A percentile compares a stretch with the other conserved stretches of the same genome.
phyloP scores from a whole-genome alignment of 2,329 filamentous ascomycete species.

The Alternaria consortialis region DNA sequence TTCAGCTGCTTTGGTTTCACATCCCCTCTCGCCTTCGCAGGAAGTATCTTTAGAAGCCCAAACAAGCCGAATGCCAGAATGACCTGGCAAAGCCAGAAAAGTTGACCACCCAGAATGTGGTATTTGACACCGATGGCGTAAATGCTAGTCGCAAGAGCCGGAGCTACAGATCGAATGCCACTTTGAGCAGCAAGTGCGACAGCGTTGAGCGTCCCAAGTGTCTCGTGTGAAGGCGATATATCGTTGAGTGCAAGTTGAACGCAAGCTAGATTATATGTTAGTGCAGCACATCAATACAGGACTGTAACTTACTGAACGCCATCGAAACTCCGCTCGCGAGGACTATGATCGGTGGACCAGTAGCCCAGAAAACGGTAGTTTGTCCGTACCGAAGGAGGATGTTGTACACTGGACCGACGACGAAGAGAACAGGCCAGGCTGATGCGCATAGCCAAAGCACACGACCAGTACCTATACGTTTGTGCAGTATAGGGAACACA shows the following conservation, averaged over 20 bases:
- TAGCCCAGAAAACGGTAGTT: slow-evolving; percentile 65
- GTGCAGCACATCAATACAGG: background rate
- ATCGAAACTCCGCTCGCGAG: slow-evolving; percentile 13
- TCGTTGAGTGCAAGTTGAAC: slow-evolving; percentile 80
- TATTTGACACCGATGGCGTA: slow-evolving; percentile 72
- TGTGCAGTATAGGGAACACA: slow-evolving; percentile 73
- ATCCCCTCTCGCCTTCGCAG: slow-evolving; percentile 36
- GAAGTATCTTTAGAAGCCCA: slow-evolving; percentile 29
- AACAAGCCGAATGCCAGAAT: slow-evolving; percentile 31
- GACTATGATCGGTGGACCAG: slow-evolving; percentile 40
- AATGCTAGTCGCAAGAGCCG: slow-evolving; percentile 71
- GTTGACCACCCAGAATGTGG: slow-evolving; percentile 70
- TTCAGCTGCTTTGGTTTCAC: background rate
- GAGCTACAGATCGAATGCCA: slow-evolving; percentile 70
- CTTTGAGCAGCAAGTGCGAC: slow-evolving; percentile 69
- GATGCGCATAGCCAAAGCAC: slow-evolving; percentile 67
- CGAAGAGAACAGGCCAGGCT: slow-evolving; percentile 72
- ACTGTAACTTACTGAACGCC: slow-evolving; percentile 57
- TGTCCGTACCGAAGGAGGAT: slow-evolving; percentile 61
- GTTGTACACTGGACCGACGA: slow-evolving; percentile 63
- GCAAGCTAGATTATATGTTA: slow-evolving; percentile 54
- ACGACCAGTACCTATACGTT: slow-evolving; percentile 70
- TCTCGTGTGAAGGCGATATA: slow-evolving; percentile 69
- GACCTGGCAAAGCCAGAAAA: slow-evolving; percentile 69
- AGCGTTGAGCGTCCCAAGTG: slow-evolving; percentile 76